Conservation (phyloP, 345 rosid species). For the Arabidopsis arenosa region DNA sequence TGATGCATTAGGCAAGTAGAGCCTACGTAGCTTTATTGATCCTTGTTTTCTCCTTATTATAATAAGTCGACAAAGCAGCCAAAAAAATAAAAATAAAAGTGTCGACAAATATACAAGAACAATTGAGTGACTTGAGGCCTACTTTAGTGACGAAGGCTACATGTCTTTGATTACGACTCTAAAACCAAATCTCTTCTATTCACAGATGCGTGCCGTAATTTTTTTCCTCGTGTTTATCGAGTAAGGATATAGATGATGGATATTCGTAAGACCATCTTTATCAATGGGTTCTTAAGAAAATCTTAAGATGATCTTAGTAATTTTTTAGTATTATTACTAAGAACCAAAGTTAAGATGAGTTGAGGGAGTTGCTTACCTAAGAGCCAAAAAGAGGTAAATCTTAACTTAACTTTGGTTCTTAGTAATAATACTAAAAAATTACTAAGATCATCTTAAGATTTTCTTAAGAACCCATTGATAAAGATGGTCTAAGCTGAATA, state of each 20-base stretch:
- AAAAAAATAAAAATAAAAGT: not conserved
- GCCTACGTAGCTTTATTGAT: slow-evolving; percentile 27
- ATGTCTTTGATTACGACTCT: slow-evolving; percentile 34
- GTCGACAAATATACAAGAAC: slow-evolving; percentile 27
- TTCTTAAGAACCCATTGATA: too few relatives aligned
- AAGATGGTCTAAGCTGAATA: too few relatives aligned
- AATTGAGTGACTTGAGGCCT: not conserved
- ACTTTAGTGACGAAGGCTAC: slow-evolving; percentile 17
- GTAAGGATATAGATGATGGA: slow-evolving; percentile 6
- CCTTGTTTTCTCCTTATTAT: not conserved
- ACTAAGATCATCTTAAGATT: too few relatives aligned
- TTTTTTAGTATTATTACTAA: too few relatives aligned
- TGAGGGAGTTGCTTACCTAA: too few relatives aligned
- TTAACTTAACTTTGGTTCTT: too few relatives aligned
- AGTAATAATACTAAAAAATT: too few relatives aligned
- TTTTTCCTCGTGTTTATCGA: slow-evolving; percentile 22
- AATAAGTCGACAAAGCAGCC: slow-evolving; percentile 2
- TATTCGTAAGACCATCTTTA: too few relatives aligned
- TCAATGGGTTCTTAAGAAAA: too few relatives aligned
- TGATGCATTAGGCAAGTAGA: slow-evolving; percentile 22
- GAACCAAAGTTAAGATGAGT: too few relatives aligned
- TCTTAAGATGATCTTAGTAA: too few relatives aligned
- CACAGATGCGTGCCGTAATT: slow-evolving; percentile 29
- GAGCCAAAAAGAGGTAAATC: too few relatives aligned
- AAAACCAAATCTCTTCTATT: not conserved